Conservation (phyloP, 176 grass and related monocot genomes). For the Zoysia pacifica region DNA sequence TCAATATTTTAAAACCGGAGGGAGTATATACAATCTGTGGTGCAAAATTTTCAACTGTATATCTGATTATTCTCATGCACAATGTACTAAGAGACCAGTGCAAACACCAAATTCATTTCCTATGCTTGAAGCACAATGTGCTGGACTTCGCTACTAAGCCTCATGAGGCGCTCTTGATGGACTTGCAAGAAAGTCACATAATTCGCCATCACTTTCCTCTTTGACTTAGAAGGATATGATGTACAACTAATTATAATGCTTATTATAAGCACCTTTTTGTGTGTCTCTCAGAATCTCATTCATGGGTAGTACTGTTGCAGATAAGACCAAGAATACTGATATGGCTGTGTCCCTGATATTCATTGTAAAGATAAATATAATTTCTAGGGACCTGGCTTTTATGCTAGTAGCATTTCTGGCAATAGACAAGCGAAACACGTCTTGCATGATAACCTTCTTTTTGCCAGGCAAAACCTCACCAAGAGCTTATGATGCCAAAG, state of each 20-base stretch:
- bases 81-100: background rate
- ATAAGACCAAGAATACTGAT: constrained; percentile 4
- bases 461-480: background rate
- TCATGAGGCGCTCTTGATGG: background rate
- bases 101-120: background rate
- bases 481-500: constrained; percentile 24
- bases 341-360: background rate
- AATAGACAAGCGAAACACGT: background rate
- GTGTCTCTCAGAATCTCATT: background rate
- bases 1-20: no score
- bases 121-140: background rate
- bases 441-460: background rate
- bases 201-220: background rate
- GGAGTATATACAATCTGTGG: no score
- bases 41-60: background rate
- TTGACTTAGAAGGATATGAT: constrained; percentile 1
- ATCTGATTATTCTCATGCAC: constrained; percentile 17
- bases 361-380: background rate
- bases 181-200: constrained; percentile 8
- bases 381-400: background rate
- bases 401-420: background rate
- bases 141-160: background rate
- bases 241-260: background rate
- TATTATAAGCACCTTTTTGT: background rate
- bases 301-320: background rate